Conservation (phyloP, 495 filamentous ascomycete species). For the Podospora didyma region DNA sequence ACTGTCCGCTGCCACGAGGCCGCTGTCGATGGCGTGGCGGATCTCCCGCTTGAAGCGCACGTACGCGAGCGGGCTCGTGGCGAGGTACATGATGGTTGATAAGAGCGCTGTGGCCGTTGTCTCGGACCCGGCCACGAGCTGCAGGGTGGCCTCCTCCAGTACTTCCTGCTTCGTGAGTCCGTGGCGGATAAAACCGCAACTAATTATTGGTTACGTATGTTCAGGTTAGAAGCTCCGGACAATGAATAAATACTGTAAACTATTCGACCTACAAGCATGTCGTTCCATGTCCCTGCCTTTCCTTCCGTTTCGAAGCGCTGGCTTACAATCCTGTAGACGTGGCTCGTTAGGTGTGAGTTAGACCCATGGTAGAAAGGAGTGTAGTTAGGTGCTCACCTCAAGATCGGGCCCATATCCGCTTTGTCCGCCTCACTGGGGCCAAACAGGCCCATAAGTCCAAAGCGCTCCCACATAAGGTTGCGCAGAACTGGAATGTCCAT, state of each 20-base stretch:
- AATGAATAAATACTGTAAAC: background rate
- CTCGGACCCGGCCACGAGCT: slow-evolving; percentile 58
- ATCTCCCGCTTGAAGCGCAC: slow-evolving; percentile 55
- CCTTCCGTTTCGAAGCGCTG: slow-evolving; percentile 28
- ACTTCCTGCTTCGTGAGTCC: slow-evolving; percentile 26
- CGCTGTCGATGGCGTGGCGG: slow-evolving; percentile 32
- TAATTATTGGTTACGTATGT: slow-evolving; percentile 19
- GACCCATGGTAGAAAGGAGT: slow-evolving; percentile 51
- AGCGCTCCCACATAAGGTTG: slow-evolving; percentile 11
- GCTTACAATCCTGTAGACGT: slow-evolving; percentile 19
- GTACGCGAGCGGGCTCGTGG: slow-evolving; percentile 40
- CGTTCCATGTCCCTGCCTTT: slow-evolving; percentile 19
- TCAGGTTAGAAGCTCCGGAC: background rate
- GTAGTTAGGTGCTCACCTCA: slow-evolving; percentile 31
- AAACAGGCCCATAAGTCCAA: no score
- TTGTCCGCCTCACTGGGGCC: no score
- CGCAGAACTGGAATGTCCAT: slow-evolving; percentile 27
- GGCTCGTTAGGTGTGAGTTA: background rate
- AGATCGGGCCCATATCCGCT: no score
- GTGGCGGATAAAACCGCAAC: slow-evolving; percentile 29
- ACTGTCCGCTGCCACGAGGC: slow-evolving; percentile 23
- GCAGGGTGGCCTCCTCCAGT: slow-evolving; percentile 37
- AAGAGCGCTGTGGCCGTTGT: slow-evolving; percentile 59
- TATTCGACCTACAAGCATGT: slow-evolving; percentile 34
- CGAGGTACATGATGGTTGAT: slow-evolving; percentile 47